phyloP scores from a whole-genome alignment of 768 basidiomycete genomes.

The Panaeolus papilionaceus region DNA sequence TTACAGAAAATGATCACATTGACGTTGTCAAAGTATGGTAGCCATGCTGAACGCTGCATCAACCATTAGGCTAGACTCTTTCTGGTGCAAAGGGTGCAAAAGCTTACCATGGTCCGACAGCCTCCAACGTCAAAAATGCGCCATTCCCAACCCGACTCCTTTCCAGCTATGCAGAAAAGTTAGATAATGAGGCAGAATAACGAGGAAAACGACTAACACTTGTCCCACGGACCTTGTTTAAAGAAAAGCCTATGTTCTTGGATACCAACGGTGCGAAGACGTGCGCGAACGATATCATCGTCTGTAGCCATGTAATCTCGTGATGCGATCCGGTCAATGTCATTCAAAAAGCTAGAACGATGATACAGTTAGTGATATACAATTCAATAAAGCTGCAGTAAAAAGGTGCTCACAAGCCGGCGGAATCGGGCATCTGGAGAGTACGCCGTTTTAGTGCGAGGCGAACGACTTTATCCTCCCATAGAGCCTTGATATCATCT shows the following conservation, averaged over 20 bases:
- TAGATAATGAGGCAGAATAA: neutral
- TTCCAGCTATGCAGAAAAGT: slow-evolving; percentile 28
- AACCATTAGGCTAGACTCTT: slow-evolving; percentile 22
- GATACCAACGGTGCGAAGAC: slow-evolving; percentile 73
- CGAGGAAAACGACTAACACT: slow-evolving; percentile 18
- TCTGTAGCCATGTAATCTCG: slow-evolving; percentile 70
- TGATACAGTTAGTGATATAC: slow-evolving; percentile 7
- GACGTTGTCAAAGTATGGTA: slow-evolving; percentile 81
- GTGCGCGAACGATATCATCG: slow-evolving; percentile 74
- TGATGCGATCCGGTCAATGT: slow-evolving; percentile 67
- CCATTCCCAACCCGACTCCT: slow-evolving; percentile 60
- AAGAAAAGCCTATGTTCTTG: slow-evolving; percentile 67
- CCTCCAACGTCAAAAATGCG: slow-evolving; percentile 81
- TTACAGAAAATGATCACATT: slow-evolving; percentile 78
- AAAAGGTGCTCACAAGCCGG: slow-evolving; percentile 62
- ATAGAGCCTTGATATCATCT: slow-evolving; percentile 68
- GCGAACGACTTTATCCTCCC: slow-evolving; percentile 62
- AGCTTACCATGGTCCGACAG: slow-evolving; percentile 66
- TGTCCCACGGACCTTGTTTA: slow-evolving; percentile 47
- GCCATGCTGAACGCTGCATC: slow-evolving; percentile 74
- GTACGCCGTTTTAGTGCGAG: slow-evolving; percentile 51
- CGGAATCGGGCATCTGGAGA: slow-evolving; percentile 64
- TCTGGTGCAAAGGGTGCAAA: slow-evolving; percentile 11
- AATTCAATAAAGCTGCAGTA: slow-evolving; percentile 9
- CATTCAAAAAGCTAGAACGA: slow-evolving; percentile 65